Evolutionary conservation across 768 basidiomycete genomes (phyloP).

Genomic region (Gloeopeniophorella convolvens): DNA sequence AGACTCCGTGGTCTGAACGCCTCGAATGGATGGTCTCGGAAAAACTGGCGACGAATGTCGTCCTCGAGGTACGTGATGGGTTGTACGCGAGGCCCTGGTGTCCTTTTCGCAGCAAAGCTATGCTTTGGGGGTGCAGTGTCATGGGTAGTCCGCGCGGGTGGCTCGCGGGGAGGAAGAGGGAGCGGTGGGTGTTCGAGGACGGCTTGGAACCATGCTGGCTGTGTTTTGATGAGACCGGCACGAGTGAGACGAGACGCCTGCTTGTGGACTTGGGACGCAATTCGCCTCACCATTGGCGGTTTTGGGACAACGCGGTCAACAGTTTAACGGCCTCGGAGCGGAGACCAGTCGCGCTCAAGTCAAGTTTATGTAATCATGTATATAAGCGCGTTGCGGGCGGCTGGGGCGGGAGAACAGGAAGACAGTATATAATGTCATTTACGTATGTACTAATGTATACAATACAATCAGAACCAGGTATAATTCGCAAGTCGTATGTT

Average conservation of each 20-base stretch:
- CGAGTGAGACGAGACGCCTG: conserved; percentile 77
- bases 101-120: conserved; percentile 6
- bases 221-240: conserved; percentile 49
- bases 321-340: too few species aligned
- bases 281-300: conserved; percentile 59
- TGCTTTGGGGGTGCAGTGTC: conserved; percentile 32
- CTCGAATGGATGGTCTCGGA: conserved; percentile 94
- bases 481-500: too few species aligned
- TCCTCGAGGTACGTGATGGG: conserved; percentile 80
- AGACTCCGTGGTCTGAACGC: conserved; percentile 75
- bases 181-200: conserved; percentile 87
- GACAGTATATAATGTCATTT: conserved; percentile 5
- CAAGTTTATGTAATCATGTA: too few species aligned
- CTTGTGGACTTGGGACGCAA: conserved; percentile 86
- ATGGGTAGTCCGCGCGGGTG: conserved; percentile 49
- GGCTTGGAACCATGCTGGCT: conserved; percentile 80
- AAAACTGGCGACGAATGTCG: conserved; percentile 82
- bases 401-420: too few species aligned
- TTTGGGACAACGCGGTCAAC: too few species aligned
- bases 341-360: too few species aligned
- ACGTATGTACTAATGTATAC: neutral
- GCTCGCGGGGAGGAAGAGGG: conserved; percentile 70
- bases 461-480: too few species aligned
- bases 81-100: conserved; percentile 32
- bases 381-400: too few species aligned